These are phyloP conservation scores for Wallacemonas collosoma DNA, from an alignment of 208 protist genomes.

Conservation along the genomic window DNA sequence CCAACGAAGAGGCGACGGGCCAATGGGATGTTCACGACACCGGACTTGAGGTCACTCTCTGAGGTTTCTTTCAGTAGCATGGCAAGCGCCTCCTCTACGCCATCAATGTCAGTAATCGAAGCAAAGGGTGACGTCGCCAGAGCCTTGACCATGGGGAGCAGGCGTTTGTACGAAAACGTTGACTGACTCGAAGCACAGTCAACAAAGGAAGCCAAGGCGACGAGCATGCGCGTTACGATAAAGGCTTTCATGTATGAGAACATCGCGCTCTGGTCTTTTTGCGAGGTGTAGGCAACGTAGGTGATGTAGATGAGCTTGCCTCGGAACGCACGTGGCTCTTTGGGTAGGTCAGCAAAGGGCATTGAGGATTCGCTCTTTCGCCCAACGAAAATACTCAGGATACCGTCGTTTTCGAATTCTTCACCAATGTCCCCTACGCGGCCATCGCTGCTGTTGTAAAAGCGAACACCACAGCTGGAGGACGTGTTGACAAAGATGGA, in stretches of 20 bases:
- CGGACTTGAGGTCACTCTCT: constrained; percentile 29
- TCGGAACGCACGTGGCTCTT: constrained; percentile 74
- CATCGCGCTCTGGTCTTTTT: constrained; percentile 29
- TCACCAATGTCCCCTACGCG: constrained; percentile 75
- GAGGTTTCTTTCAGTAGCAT: constrained; percentile 34
- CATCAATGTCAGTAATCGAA: constrained; percentile 38
- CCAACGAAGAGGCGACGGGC: constrained; percentile 18
- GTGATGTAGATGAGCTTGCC: constrained; percentile 83
- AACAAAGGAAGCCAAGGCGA: constrained; percentile 81
- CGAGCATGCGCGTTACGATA: constrained; percentile 83
- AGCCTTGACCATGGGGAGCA: constrained; percentile 41
- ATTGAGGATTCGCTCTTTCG: constrained; percentile 83
- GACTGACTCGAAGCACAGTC: constrained; percentile 23
- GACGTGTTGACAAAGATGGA: constrained; percentile 89
- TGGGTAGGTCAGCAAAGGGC: constrained; percentile 75
- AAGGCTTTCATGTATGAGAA: constrained; percentile 78
- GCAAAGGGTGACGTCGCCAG: constrained; percentile 52
- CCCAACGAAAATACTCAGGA: constrained; percentile 82
- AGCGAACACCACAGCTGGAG: constrained; percentile 83
- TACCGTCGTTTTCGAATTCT: constrained; percentile 85
- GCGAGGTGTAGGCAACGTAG: constrained; percentile 36
- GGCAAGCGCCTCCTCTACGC: constrained; percentile 46
- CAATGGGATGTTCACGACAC: constrained; percentile 43
- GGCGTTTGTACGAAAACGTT: constrained; percentile 43
- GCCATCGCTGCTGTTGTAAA: constrained; percentile 89